Evolutionary conservation across 129 eudicot genomes (phyloP), one percentile per base, ranked within the genome.

Genomic region (Rutidosis leptorrhynchoides): DNA sequence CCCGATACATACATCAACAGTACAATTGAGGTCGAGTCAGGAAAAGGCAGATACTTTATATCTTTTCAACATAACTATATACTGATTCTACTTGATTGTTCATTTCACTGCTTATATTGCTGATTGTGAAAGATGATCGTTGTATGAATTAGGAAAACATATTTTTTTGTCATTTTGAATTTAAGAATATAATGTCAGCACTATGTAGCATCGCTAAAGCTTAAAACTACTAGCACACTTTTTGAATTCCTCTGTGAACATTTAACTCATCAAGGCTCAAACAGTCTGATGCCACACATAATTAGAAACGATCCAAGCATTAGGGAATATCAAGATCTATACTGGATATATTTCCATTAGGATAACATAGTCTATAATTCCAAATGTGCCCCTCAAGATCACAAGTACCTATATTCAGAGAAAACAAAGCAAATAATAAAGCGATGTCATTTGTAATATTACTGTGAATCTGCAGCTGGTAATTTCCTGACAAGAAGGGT

Each of bases 401-500:
- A 54, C 46, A 40, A 40, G 46, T 40, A 54, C 21, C 3, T 54
- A 54, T 54, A 22, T 54, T 14, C 59, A 54, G 59, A 54, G 14
- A 28, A 20, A 54, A 22, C 7, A 16, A 27, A 26, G 2, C 63
- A 58, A 52, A 10, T 58, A 58, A 26, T 27, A 14, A 6, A 58
- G 26, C 15, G 33, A 15, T 57, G 17, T 24, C 20, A 29, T 25
- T 25, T 14, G 37, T 42, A 30, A 72, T 30, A 62, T 83, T 84
- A 94, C 99, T 59, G 81, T 60, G 93, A 79, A 76, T 84, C 86
- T 58, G 91, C 83, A 22, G 30, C 68, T 16, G 96, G 95, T 65
- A 94, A 54, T 84, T 84, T 94, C 68, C 99, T 79, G 27, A 94
- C 99, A 69, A 94, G 95, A 77, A 94, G 93, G 32, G 99, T 94